phyloP scores from a whole-genome alignment of 139 green algal genomes.

The Pleodorina starrii region DNA sequence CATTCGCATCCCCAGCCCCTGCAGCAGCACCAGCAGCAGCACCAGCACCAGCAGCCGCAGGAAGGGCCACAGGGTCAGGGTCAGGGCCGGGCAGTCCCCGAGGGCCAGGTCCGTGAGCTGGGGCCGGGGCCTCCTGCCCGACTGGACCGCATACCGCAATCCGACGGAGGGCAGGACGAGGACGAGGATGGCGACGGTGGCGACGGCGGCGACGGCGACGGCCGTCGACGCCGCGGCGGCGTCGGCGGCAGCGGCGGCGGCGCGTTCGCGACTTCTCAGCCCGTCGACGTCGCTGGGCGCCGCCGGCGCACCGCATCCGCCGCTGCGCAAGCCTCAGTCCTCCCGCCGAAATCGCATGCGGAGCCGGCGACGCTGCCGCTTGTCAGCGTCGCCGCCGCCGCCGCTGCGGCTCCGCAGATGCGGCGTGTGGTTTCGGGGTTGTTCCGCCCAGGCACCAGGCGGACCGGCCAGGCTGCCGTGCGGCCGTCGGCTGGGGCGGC shows the following conservation, averaged over 20 bases:
- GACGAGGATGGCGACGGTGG: not conserved
- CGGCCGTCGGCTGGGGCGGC: not conserved
- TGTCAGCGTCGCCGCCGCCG: not conserved
- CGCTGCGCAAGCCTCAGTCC: not conserved
- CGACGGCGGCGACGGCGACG: not conserved
- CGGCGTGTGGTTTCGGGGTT: slow-evolving; percentile 32
- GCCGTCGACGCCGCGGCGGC: not conserved
- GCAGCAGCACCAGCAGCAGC: slow-evolving; percentile 37
- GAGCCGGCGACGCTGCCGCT: not conserved
- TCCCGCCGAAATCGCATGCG: not conserved
- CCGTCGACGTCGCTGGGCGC: not conserved
- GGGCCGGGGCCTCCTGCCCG: too few species aligned
- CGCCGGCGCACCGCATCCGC: not conserved
- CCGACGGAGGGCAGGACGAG: not conserved
- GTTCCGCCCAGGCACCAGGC: not conserved
- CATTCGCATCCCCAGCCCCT: not conserved
- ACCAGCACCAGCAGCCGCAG: not conserved
- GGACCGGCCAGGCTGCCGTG: not conserved
- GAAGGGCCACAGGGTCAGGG: too few species aligned
- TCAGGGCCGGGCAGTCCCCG: too few species aligned
- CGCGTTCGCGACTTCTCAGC: not conserved
- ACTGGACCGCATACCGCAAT: not conserved
- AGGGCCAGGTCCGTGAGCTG: too few species aligned
- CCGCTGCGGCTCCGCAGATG: too few species aligned
- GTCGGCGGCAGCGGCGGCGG: not conserved